Percentiles rank a stretch among this genome's conserved stretches.
Conservation (phyloP, 2,329 filamentous ascomycete genomes). For the Talaromyces sp. region DNA sequence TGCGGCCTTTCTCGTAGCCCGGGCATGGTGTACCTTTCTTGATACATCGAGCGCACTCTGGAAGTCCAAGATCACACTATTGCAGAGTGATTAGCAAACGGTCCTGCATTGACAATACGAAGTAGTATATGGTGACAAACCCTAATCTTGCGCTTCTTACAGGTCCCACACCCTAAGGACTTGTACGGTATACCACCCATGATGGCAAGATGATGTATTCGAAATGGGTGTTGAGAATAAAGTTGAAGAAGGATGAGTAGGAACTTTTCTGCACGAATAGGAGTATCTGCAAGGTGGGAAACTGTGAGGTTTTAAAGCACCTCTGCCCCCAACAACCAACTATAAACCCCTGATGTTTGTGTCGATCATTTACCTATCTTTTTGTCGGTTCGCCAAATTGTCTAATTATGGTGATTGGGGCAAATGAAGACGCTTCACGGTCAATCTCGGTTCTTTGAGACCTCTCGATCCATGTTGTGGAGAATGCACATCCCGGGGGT, state of each 20-base stretch:
- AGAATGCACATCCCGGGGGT: no score
- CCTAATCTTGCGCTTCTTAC: conserved; percentile 9
- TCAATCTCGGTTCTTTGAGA: no score
- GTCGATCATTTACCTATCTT: no score
- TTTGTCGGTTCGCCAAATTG: no score
- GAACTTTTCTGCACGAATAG: not conserved
- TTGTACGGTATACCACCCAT: conserved; percentile 8
- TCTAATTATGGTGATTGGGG: no score
- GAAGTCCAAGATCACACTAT: conserved; percentile 5
- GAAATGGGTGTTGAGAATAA: not conserved
- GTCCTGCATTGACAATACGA: not conserved
- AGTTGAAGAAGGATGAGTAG: not conserved
- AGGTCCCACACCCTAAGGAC: conserved; percentile 1
- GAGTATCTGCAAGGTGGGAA: no score
- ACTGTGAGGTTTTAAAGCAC: no score
- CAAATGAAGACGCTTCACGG: no score
- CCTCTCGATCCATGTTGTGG: no score
- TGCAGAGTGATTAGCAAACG: not conserved
- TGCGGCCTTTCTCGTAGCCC: conserved; percentile 4
- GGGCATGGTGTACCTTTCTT: conserved; percentile 2
- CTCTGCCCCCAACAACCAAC: no score
- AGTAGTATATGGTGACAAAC: not conserved
- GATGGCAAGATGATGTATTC: not conserved
- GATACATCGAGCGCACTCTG: conserved; percentile 6
- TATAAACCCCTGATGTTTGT: no score